Percentiles rank a stretch among this genome's conserved stretches.
phyloP scores from a whole-genome alignment of 1,139 yeast genomes.

The Suhomyces maxii region DNA sequence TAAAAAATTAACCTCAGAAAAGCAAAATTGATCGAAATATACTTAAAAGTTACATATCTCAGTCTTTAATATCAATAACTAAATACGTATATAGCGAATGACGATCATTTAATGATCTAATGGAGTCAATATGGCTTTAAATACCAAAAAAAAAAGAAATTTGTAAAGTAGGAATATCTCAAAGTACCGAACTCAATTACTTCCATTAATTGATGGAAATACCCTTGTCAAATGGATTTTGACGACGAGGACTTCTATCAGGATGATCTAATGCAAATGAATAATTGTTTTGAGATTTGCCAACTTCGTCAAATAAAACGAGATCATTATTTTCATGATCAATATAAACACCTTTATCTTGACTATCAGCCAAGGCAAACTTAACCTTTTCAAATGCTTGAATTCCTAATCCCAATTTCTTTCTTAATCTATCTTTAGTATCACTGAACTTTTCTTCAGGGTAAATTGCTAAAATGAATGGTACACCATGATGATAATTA shows the following conservation, averaged over 20 bases:
- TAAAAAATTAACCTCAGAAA: neutral
- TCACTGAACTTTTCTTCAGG: conserved; percentile 64
- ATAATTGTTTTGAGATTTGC: conserved; percentile 34
- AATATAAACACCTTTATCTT: conserved; percentile 47
- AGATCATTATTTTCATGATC: conserved; percentile 53
- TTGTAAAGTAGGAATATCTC: no score
- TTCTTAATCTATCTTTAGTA: conserved; percentile 70
- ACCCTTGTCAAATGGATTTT: conserved; percentile 55
- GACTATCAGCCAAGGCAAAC: conserved; percentile 54
- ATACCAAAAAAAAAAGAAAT: no score
- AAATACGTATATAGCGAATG: neutral
- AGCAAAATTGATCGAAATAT: neutral
- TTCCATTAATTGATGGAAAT: conserved; percentile 45
- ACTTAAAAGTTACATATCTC: neutral
- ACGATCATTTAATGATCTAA: neutral
- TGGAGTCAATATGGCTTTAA: no score
- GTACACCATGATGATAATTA: conserved; percentile 77
- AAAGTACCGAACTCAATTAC: no score
- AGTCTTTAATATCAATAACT: neutral
- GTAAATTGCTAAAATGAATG: conserved; percentile 71
- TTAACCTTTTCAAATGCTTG: conserved; percentile 76
- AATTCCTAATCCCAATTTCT: conserved; percentile 68
- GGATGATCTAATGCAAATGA: conserved; percentile 83
- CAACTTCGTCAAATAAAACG: conserved; percentile 56
- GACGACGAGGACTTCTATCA: conserved; percentile 60